Evolutionary conservation across 2,329 filamentous ascomycete genomes (phyloP), one percentile per base, ranked within the genome.

Genomic region (Scopulariopsis brevicaulis): DNA sequence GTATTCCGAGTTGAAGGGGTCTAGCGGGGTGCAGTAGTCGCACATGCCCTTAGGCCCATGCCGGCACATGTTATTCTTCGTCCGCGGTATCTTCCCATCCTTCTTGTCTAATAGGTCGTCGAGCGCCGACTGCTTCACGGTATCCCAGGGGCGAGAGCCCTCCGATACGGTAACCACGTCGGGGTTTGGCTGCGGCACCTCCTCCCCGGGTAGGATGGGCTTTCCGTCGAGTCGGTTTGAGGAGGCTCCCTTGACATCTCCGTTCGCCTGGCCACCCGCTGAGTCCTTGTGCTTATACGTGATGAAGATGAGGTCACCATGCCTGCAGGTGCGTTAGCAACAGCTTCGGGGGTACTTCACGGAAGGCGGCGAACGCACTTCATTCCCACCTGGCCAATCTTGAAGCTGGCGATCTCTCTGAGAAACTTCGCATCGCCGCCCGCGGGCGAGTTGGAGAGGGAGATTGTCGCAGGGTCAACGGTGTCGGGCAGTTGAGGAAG

Each of bases 21-120:
- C 94, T 55, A 97, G 75, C 0, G 95, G 95, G 83, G 96, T 96
- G 75, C 94, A 99, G 73, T 96, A 95, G 73, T 99, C 94, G 72
- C 94, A 99, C 94, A 99, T 99, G 70, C 94, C 94, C 73, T 96
- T 97, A 56, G 88, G 86, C 1, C 93, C 93, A 70, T 99, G 94
- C 61, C 90, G 86, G 75, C 94, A 99, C 91, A 99, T 94, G 69
- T 89, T 89, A 69, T 96, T 90, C 59, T 80, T 80, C 61, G 81
- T 81, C 61, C 92, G 80, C 22, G 83, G 76, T 56, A 96, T 96
- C 75, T 96, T 99, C 63, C 94, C 94, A 77, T 94, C 87, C 63
- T 86, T 81, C 73, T 84, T 90, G 71, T 99, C 94, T 67, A 99
- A 75, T 58, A 81, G 77, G 68, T 99, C 86, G 68, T 99, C 95